Base-by-base conservation (phyloP, 352 stramenopile genomes). In the Phytophthora chlamydospora region DNA sequence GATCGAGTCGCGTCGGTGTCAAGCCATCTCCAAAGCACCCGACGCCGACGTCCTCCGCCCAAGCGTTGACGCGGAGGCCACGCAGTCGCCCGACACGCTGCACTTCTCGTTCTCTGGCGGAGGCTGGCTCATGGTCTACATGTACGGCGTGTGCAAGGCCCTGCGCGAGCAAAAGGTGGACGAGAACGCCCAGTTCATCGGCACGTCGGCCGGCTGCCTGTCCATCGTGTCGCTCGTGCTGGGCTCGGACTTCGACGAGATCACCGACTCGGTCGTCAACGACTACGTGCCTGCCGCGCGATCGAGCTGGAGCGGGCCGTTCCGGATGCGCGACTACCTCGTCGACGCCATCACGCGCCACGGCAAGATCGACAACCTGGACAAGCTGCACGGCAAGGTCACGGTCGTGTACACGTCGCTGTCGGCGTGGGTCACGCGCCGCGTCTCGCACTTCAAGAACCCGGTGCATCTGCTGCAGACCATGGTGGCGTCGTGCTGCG, bases 81-180 rank as follows among this genome's bases (percentile, higher is more conserved):
- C 31, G 32, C 41, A 41, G 16, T 39, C 48, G 13, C 4, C 11
- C 13, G 38, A 59, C 13, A 40, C 48, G 35, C 53, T 63, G 13
- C 53, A 65, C 48, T 80, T 83, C 50, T 87, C 66, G 27, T 89
- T 89, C 57, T 66, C 69, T 1, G 75, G 75, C 14, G 72, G 68
- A 27, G 79, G 78, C 6, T 89, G 77, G 79, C 74, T 88, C 49
- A 84, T 82, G 60, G 66, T 76, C 49, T 88, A 84, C 62, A 73
- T 83, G 57, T 83, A 81, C 31, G 77, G 79, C 42, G 79, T 88
- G 34, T 76, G 61, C 55, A 80, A 88, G 48, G 73, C 76, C n/a
- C 63, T 89, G 21, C 78, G 76, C 4, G 57, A 83, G 36, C 58
- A 66, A 11, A 73, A 71, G 12, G 42, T 83, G 12, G 48, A 80